Evolutionary conservation across 2,329 filamentous ascomycete genomes (phyloP).

Genomic region (Talaromyces sp.): DNA sequence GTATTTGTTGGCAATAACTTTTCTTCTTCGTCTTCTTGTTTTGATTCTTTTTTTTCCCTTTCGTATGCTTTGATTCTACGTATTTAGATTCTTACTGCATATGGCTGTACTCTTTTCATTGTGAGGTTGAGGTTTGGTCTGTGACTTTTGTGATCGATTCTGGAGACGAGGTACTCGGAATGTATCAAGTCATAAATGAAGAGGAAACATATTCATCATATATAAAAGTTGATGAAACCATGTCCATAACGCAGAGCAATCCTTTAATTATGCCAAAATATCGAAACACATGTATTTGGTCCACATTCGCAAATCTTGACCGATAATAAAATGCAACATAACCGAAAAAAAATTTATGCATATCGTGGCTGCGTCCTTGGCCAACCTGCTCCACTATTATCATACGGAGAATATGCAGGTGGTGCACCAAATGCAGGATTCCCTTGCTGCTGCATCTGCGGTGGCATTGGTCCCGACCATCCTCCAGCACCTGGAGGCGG

Average conservation of each 20-base stretch:
- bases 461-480: constrained; percentile 15
- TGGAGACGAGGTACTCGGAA: neutral
- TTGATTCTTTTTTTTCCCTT: neutral
- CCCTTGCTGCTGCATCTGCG: constrained; percentile 10
- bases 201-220: neutral
- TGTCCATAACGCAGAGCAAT: neutral
- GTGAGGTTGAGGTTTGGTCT: neutral
- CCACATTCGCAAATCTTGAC: neutral
- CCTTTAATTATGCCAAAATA: neutral
- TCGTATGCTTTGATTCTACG: neutral
- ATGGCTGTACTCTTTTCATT: neutral
- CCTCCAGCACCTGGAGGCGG: neutral
- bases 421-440: constrained; percentile 1
- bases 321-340: neutral
- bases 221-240: neutral
- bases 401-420: constrained; percentile 10
- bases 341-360: neutral
- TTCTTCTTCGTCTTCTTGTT: neutral
- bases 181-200: too few species aligned
- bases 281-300: neutral
- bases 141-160: neutral
- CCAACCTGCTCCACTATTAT: neutral
- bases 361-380: constrained; percentile 10
- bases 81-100: neutral
- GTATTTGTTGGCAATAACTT: constrained; percentile 55